A percentile compares a stretch with the other conserved stretches of the same genome.
phyloP scores from a whole-genome alignment of 2,329 filamentous ascomycete species.

The Aspergillus persii region DNA sequence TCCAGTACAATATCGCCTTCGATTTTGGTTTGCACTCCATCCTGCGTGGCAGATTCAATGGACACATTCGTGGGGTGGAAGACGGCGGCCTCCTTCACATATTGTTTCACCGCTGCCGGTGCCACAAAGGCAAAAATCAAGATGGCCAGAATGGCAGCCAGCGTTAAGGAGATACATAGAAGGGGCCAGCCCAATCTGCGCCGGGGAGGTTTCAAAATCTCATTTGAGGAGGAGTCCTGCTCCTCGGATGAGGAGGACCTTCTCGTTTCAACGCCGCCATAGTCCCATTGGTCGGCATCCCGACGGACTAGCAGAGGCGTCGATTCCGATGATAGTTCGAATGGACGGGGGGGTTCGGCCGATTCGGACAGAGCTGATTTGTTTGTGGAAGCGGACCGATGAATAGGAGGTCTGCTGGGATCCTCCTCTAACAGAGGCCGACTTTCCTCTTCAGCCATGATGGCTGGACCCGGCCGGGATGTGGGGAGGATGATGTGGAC shows the following conservation, averaged over 20 bases:
- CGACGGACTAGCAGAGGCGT: slow-evolving; percentile 23
- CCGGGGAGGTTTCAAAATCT: slow-evolving; percentile 18
- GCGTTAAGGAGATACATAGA: slow-evolving; percentile 65
- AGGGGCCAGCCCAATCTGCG: slow-evolving; percentile 66
- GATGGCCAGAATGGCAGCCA: slow-evolving; percentile 61
- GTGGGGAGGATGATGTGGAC: slow-evolving; percentile 9
- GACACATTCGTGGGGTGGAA: slow-evolving; percentile 81
- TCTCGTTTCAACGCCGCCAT: slow-evolving; percentile 30
- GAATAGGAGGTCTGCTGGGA: slow-evolving; percentile 19
- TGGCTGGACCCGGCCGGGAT: slow-evolving; percentile 13
- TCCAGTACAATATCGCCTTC: slow-evolving; percentile 82
- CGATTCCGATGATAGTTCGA: slow-evolving; percentile 10
- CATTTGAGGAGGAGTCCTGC: slow-evolving; percentile 16
- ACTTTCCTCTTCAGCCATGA: slow-evolving; percentile 36
- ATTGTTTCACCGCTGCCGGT: slow-evolving; percentile 77
- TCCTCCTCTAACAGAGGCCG: slow-evolving; percentile 30
- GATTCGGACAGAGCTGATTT: neutral
- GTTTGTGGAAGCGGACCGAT: slow-evolving; percentile 16
- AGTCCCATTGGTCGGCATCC: slow-evolving; percentile 30
- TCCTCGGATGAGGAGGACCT: slow-evolving; percentile 23
- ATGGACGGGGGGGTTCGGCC: neutral
- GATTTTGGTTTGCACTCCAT: slow-evolving; percentile 75
- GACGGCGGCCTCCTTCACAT: slow-evolving; percentile 77
- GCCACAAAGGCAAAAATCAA: slow-evolving; percentile 77
- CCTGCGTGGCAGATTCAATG: slow-evolving; percentile 76